These are phyloP conservation scores for Bipolaris sorokiniana DNA, from an alignment of 2,329 filamentous ascomycete species.

Conservation along the genomic window DNA sequence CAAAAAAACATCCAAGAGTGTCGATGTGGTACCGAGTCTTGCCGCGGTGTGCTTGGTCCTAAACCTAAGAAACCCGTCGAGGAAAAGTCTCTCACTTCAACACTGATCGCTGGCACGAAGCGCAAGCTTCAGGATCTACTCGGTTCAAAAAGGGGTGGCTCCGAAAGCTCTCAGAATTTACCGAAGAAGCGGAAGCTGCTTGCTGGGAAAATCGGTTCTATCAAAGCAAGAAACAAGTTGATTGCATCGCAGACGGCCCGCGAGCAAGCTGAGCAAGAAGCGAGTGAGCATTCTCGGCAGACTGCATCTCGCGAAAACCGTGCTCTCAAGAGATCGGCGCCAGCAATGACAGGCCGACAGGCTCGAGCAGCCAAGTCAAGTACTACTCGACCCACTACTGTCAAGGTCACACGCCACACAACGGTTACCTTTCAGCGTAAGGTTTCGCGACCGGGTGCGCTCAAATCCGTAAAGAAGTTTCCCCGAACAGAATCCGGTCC, in stretches of 20 bases:
- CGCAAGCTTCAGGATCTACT: constrained; percentile 44
- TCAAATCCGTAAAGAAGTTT: constrained; percentile 32
- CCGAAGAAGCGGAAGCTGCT: constrained; percentile 42
- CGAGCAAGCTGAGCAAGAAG: constrained; percentile 35
- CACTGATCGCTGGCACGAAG: constrained; percentile 42
- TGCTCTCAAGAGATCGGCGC: constrained; percentile 35
- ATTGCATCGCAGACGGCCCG: constrained; percentile 29
- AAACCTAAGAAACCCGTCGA: constrained; percentile 57
- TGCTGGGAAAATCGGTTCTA: constrained; percentile 23
- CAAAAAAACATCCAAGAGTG: constrained; percentile 68
- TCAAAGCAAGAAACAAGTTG: constrained; percentile 35
- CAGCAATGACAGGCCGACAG: constrained; percentile 20
- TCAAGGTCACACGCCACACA: constrained; percentile 30
- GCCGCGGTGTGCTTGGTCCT: constrained; percentile 66
- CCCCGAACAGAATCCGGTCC: constrained; percentile 13
- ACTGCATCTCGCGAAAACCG: constrained; percentile 43
- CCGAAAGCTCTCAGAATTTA: constrained; percentile 34
- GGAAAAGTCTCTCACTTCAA: constrained; percentile 39
- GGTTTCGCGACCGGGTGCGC: constrained; percentile 27
- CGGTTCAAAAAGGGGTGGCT: constrained; percentile 24
- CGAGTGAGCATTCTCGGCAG: constrained; percentile 37
- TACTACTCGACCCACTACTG: constrained; percentile 14
- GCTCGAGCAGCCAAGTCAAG: constrained; percentile 15
- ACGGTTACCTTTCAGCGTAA: constrained; percentile 35
- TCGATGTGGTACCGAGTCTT: constrained; percentile 65